Conservation (phyloP, 148 eudicot genomes). For the Rhododendron simsii region DNA sequence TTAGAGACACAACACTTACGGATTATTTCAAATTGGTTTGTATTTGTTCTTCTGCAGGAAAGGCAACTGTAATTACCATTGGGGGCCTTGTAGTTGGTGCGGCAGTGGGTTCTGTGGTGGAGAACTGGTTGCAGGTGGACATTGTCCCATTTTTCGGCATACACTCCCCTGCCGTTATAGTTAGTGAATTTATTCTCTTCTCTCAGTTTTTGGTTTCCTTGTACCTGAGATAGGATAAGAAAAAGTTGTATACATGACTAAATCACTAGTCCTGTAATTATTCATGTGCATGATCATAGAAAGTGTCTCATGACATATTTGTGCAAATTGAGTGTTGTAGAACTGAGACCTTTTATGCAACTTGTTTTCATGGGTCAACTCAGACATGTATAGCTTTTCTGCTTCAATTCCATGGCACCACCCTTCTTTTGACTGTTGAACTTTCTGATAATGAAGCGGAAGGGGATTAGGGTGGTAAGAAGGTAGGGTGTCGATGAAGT, state of each 20-base stretch:
- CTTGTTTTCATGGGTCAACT: constrained; percentile 9
- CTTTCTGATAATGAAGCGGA: neutral
- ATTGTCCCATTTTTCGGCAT: constrained; percentile 91
- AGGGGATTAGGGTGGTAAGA: neutral
- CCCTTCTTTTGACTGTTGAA: neutral
- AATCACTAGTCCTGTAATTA: constrained; percentile 19
- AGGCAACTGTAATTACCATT: constrained; percentile 78
- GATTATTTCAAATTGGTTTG: neutral
- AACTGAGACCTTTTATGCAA: constrained; percentile 12
- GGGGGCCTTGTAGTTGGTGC: constrained; percentile 95
- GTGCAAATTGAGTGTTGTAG: constrained; percentile 55
- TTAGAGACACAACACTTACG: neutral
- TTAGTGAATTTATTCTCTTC: constrained; percentile 79
- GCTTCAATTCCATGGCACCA: neutral
- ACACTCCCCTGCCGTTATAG: constrained; percentile 82
- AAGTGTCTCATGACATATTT: constrained; percentile 35
- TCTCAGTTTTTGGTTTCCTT: constrained; percentile 88
- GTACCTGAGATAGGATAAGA: constrained; percentile 40
- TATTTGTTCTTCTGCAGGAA: constrained; percentile 49
- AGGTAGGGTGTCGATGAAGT: neutral
- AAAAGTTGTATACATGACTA: constrained; percentile 9
- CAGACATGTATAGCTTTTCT: neutral
- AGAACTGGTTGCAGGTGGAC: constrained; percentile 97
- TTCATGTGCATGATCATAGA: constrained; percentile 30
- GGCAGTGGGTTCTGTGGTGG: constrained; percentile 90